These are phyloP conservation scores for Penicillium parvum DNA, from an alignment of 495 filamentous ascomycete genomes.

Conservation along the genomic window DNA sequence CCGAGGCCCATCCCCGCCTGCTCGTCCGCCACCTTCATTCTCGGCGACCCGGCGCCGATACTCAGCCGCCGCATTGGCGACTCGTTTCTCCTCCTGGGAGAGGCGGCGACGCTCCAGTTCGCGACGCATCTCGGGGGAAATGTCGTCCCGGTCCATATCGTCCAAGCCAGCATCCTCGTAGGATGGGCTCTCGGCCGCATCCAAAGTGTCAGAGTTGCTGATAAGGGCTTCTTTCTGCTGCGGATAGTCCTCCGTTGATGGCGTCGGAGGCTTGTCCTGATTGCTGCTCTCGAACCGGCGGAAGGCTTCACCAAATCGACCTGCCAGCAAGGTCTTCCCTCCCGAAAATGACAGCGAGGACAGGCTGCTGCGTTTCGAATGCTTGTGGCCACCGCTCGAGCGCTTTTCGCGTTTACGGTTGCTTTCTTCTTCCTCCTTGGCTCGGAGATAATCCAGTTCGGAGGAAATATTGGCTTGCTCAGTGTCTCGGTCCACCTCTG, in stretches of 20 bases:
- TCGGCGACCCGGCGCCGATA: constrained; percentile 75
- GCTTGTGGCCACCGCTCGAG: constrained; percentile 56
- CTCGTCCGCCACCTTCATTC: constrained; percentile 51
- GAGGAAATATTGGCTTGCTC: constrained; percentile 64
- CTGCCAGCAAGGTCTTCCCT: constrained; percentile 80
- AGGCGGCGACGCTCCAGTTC: constrained; percentile 84
- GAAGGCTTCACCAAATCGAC: constrained; percentile 94
- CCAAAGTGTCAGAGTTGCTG: constrained; percentile 54
- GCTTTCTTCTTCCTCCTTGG: constrained; percentile 68
- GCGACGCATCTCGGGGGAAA: constrained; percentile 84
- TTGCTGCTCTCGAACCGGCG: constrained; percentile 77
- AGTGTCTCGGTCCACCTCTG: constrained; percentile 32
- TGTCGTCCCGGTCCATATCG: constrained; percentile 60
- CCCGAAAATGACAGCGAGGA: constrained; percentile 69
- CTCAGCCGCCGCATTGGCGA: constrained; percentile 86
- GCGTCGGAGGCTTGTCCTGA: constrained; percentile 51
- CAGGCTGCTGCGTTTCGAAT: constrained; percentile 77
- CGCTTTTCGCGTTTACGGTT: constrained; percentile 68
- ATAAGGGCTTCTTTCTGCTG: constrained; percentile 52
- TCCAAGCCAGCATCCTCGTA: constrained; percentile 56
- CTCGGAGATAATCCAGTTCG: constrained; percentile 81
- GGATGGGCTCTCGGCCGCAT: constrained; percentile 5
- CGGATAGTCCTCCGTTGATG: constrained; percentile 36
- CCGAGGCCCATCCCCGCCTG: constrained; percentile 37
- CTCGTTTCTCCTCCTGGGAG: constrained; percentile 86